Evolutionary conservation across 208 protist genomes (phyloP).

Genomic region (Leishmania guyanensis): DNA sequence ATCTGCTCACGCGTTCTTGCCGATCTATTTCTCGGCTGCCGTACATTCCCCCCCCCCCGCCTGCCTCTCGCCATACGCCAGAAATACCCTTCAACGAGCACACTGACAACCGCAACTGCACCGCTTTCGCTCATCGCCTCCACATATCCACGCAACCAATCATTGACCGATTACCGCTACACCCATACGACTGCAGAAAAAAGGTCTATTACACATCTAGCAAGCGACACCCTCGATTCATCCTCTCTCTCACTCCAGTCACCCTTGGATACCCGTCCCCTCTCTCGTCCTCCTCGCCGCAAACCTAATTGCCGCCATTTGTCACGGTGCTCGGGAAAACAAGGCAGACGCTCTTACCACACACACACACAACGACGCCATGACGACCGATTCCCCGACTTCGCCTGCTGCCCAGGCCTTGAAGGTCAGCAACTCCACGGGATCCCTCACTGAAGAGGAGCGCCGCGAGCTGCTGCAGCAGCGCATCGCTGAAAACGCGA

Average conservation of each 20-base stretch:
- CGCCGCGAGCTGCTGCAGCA: conserved; percentile 23
- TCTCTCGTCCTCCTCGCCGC: not conserved
- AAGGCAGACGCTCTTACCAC: not conserved
- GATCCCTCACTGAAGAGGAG: conserved; percentile 13
- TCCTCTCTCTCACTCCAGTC: not conserved
- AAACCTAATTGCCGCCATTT: too few species aligned
- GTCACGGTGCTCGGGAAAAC: not conserved
- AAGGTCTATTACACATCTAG: too few species aligned
- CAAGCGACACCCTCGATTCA: not conserved
- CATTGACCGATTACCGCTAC: not conserved
- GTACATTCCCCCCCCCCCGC: too few species aligned
- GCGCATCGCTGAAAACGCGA: conserved; percentile 16
- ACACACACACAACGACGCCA: not conserved
- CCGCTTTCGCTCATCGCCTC: not conserved
- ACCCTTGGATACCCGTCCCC: not conserved
- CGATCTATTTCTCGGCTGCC: not conserved
- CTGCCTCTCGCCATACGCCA: not conserved
- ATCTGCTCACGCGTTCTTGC: not conserved
- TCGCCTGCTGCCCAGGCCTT: conserved; percentile 9
- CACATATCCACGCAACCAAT: not conserved
- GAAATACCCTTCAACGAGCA: not conserved
- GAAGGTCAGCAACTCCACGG: conserved; percentile 10
- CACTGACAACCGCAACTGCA: not conserved
- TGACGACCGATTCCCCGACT: conserved; percentile 24
- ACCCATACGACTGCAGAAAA: not conserved